Conservation (phyloP, 2,329 filamentous ascomycete genomes). For the Curvularia eragrostidis region DNA sequence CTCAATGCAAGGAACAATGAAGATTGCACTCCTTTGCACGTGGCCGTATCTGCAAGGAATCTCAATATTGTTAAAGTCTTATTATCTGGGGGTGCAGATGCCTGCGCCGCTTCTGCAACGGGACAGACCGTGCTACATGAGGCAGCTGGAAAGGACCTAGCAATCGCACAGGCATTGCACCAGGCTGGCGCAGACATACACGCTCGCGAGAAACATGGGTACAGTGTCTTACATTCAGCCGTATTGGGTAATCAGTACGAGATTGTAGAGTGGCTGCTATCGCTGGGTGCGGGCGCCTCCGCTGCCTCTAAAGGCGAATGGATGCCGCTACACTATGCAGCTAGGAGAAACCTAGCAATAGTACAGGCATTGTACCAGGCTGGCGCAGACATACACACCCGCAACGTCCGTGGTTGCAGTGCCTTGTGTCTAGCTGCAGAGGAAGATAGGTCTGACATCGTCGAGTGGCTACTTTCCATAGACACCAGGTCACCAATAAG, state of each 20-base stretch:
- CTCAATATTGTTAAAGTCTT: neutral
- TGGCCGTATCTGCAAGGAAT: neutral
- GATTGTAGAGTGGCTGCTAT: neutral
- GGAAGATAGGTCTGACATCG: neutral
- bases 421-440: neutral
- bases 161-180: neutral
- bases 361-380: neutral
- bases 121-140: neutral
- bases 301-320: neutral
- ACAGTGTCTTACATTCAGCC: neutral
- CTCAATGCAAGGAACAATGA: neutral
- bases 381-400: neutral
- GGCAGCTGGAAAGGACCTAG: neutral
- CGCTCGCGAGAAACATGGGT: neutral
- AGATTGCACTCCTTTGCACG: neutral
- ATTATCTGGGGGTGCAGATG: neutral
- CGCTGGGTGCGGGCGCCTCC: neutral
- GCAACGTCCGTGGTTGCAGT: accelerated
- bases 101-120: neutral
- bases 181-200: neutral
- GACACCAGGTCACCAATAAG: neutral
- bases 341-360: neutral
- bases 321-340: neutral
- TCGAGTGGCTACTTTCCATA: neutral
- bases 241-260: neutral